A percentile compares a stretch with the other conserved stretches of the same genome.
These are phyloP conservation scores for Kernera saxatilis DNA, from an alignment of 345 rosid genomes.

Conservation along the genomic window DNA sequence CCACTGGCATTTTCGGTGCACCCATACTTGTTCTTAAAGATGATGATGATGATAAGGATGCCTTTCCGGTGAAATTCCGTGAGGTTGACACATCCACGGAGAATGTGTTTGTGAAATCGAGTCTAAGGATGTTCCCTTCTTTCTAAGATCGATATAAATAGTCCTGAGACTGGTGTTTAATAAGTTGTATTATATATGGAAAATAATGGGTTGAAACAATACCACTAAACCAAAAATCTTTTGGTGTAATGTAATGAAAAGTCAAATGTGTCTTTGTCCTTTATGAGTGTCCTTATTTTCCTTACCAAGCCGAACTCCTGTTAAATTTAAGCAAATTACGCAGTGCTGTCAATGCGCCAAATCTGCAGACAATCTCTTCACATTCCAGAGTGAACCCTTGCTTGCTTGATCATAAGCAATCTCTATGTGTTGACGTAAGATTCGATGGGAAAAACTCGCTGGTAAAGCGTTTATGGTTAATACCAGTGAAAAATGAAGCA, in stretches of 20 bases:
- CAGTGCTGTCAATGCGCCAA: neutral
- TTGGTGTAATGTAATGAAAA: neutral
- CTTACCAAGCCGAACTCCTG: neutral
- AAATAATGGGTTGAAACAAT: slow-evolving; percentile 2
- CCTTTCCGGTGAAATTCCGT: slow-evolving; percentile 10
- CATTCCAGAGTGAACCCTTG: neutral
- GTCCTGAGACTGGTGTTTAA: neutral
- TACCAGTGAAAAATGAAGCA: neutral
- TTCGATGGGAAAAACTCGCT: too few species aligned
- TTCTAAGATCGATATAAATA: neutral
- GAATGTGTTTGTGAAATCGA: neutral
- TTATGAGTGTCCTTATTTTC: neutral
- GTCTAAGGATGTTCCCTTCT: slow-evolving; percentile 13
- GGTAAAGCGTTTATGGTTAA: too few species aligned
- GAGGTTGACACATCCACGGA: slow-evolving; percentile 5
- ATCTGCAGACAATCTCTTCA: neutral
- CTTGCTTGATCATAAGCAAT: neutral
- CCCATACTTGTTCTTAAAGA: slow-evolving; percentile 4
- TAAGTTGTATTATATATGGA: neutral
- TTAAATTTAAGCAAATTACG: neutral
- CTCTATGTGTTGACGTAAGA: neutral
- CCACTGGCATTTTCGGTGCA: neutral
- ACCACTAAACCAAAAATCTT: neutral
- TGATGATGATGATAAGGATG: slow-evolving; percentile 15
- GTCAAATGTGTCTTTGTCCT: neutral